Evolutionary conservation across 352 stramenopile species (phyloP), one percentile per base, ranked within the genome.

Genomic region (Achlya hypogyna): DNA sequence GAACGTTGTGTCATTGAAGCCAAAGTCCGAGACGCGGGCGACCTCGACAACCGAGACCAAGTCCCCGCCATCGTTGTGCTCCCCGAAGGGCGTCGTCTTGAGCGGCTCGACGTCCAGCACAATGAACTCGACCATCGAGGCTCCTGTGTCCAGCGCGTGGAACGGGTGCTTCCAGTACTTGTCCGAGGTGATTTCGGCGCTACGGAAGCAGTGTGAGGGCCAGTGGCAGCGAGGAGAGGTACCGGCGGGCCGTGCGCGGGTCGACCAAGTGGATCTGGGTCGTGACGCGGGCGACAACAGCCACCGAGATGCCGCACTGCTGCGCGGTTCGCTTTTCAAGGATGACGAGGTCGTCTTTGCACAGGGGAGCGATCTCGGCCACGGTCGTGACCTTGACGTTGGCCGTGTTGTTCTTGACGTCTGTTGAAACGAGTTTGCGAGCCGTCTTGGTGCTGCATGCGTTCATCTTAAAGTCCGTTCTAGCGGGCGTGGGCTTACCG

Each of bases 101-200:
- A 89, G 69, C 1, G 78, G 77, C 43, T 91, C 79, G 16, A 88
- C 79, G 69, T 91, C 75, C 34, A 91, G 69, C 40, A 91, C 81
- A 20, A 88, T 63, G 51, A 89, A 89, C 47, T 91, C 81, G 62
- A 77, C 63, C 78, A 91, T 79, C 29, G 76, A 76, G 0, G 73
- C 71, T 60, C 75, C 87, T 8, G 79, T 78, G n/a, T 79, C 78
- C 1, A 89, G 71, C 25, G 82, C 74, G 9, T 79, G 28, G 54
- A 89, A 91, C 38, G 81, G 79, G 60, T 74, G 10, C 68, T 88
- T 88, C 81, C 81, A 91, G 71, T 85, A 91, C 60, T 82, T 84
- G 51, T 89, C 81, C 10, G 70, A 73, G 12, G 75, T 64, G 1
- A 92, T 70, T 54, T 89, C 81, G 0, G 73, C 77, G 31, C 74